These are phyloP conservation scores for Verbena officinalis DNA, from an alignment of 257 asterid species.

Conservation along the genomic window DNA sequence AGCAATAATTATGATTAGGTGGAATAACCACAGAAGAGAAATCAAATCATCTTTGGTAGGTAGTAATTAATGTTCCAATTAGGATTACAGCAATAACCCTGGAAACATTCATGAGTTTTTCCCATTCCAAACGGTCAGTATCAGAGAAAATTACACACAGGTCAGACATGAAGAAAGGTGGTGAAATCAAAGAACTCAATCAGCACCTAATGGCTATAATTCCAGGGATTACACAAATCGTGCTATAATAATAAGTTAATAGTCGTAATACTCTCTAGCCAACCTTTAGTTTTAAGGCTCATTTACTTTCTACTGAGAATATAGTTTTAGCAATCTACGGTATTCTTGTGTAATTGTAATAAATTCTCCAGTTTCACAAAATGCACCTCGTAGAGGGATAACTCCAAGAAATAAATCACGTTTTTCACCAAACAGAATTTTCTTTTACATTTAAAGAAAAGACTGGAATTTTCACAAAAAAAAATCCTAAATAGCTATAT, in stretches of 20 bases:
- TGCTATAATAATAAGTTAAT: slow-evolving; percentile 20
- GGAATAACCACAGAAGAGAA: slow-evolving; percentile 33
- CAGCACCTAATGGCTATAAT: slow-evolving; percentile 23
- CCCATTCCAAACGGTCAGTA: slow-evolving; percentile 24
- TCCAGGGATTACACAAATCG: slow-evolving; percentile 27
- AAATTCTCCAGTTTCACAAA: slow-evolving; percentile 11
- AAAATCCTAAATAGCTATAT: neutral
- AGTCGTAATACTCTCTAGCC: slow-evolving; percentile 24
- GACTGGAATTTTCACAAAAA: no score
- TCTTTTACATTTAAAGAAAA: no score
- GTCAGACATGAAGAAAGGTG: slow-evolving; percentile 38
- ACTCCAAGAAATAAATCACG: neutral
- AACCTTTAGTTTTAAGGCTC: slow-evolving; percentile 12
- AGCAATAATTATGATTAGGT: slow-evolving; percentile 35
- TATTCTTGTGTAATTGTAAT: slow-evolving; percentile 9
- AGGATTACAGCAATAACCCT: slow-evolving; percentile 32
- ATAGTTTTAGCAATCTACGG: slow-evolving; percentile 8
- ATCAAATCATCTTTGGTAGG: slow-evolving; percentile 44
- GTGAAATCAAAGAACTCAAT: slow-evolving; percentile 30
- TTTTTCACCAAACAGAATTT: neutral
- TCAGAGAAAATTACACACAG: slow-evolving; percentile 24
- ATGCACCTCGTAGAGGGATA: neutral
- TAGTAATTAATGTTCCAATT: slow-evolving; percentile 39
- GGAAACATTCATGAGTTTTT: slow-evolving; percentile 34
- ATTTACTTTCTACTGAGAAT: slow-evolving; percentile 1